These are phyloP conservation scores for Psilocybe azurescens DNA, from an alignment of 768 basidiomycete genomes.

Conservation along the genomic window DNA sequence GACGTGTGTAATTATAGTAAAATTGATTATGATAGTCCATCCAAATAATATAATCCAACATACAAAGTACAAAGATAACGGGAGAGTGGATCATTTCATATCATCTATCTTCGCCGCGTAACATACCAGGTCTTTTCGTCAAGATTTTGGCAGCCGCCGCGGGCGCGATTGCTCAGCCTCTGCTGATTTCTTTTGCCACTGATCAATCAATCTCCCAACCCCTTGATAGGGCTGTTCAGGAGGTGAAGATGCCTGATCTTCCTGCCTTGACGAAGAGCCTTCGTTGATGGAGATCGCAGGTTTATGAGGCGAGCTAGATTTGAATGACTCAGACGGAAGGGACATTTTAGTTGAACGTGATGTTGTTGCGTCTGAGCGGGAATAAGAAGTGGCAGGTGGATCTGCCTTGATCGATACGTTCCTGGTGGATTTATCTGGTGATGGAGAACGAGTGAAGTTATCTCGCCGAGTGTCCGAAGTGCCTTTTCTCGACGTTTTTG, in stretches of 20 bases:
- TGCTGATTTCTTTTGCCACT: slow-evolving; percentile 85
- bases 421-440: slow-evolving; percentile 26
- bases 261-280: slow-evolving; percentile 16
- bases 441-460: slow-evolving; percentile 6
- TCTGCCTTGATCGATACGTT: slow-evolving; percentile 35
- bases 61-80: slow-evolving; percentile 10
- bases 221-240: slow-evolving; percentile 84
- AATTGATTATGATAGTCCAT: slow-evolving; percentile 6
- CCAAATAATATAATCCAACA: slow-evolving; percentile 6
- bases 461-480: slow-evolving; percentile 13
- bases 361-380: slow-evolving; percentile 20
- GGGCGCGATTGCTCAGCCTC: slow-evolving; percentile 48
- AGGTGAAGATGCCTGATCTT: slow-evolving; percentile 64
- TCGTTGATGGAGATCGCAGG: slow-evolving; percentile 25
- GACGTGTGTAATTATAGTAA: slow-evolving; percentile 10
- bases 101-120: slow-evolving; percentile 30
- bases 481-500: slow-evolving; percentile 14
- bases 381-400: slow-evolving; percentile 19
- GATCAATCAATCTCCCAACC: slow-evolving; percentile 83
- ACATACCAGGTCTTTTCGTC: slow-evolving; percentile 45
- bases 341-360: slow-evolving; percentile 21
- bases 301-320: slow-evolving; percentile 25
- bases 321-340: slow-evolving; percentile 15
- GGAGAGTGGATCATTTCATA: neutral
- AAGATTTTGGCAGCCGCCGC: slow-evolving; percentile 30